Base-by-base conservation (phyloP, 2,329 filamentous ascomycete species). In the Ophioceras dolichostomum region DNA sequence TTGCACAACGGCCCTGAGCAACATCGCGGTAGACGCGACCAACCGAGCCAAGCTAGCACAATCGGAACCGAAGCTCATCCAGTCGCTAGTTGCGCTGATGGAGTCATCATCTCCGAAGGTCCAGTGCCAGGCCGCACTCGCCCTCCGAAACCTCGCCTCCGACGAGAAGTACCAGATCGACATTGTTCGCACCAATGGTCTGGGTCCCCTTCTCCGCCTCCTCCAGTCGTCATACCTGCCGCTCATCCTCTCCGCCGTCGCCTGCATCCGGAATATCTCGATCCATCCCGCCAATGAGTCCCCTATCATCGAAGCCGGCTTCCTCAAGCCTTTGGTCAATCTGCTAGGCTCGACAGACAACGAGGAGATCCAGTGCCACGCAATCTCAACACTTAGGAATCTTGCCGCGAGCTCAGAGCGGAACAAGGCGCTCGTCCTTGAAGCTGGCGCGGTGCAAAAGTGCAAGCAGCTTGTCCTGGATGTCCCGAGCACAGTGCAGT, bases 111-210 rank as follows among this genome's bases (percentile, higher is more conserved):
- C 89, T 2, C 87, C 88, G 34, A 98, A 96, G 59, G 91, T 98
- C 10, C 91, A 98, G 59, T 96, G 91, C 55, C 91, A 98, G 64
- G 91, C 91, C 37, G 91, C 91, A 17, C 67, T 98, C 31, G 91
- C 91, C 19, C 75, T 98, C 36, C 78, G 91, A 51, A 98, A 98
- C 55, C 69, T 98, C 36, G 91, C 91, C 4, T 98, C 91, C 12
- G 91, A 98, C 56, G 91, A 98, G 58, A 94, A 95, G 56, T 98
- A 98, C 54, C 91, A 98, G 61, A 76, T 98, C 34, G 91, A 98
- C 54, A 96, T 98, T 49, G 91, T 98, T 28, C 79, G 87, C 43
- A 83, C 87, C 30, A 79, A 83, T 46, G 91, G 91, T 18, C 73
- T 98, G 14, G 75, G 76, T 33, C 86, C 89, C 22, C 73, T 98